phyloP scores from a whole-genome alignment of 352 stramenopile species.

The Phytophthora cajani region DNA sequence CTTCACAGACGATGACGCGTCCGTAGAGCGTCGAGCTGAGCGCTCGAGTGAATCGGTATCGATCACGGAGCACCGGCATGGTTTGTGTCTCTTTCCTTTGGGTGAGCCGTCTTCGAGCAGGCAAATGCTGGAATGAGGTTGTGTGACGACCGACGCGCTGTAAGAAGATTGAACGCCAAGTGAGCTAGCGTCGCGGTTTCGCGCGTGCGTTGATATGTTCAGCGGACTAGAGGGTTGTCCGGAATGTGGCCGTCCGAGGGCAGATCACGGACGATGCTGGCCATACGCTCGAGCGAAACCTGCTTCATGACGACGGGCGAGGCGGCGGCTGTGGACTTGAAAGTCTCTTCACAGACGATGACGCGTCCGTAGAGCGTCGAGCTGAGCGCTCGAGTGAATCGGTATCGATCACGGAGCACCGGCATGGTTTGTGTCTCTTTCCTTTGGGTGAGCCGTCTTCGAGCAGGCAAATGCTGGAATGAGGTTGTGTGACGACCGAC shows the following conservation, averaged over 20 bases:
- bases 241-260: conserved; percentile 24
- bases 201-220: background rate
- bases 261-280: conserved; percentile 30
- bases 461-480: background rate
- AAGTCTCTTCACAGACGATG: conserved; percentile 38
- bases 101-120: background rate
- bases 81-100: background rate
- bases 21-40: conserved; percentile 59
- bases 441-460: background rate
- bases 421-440: conserved; percentile 9
- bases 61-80: conserved; percentile 16
- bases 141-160: background rate
- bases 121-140: background rate
- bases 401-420: conserved; percentile 27
- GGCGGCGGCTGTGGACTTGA: background rate
- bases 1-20: conserved; percentile 49
- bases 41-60: conserved; percentile 39
- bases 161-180: background rate
- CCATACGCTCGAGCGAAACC: conserved; percentile 43
- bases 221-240: conserved; percentile 52
- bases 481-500: background rate
- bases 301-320: conserved; percentile 52
- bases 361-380: conserved; percentile 57
- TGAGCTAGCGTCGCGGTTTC: background rate
- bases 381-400: conserved; percentile 40